Conservation (phyloP, 2,329 filamentous ascomycete genomes). For the Aspergillus japonicus region DNA sequence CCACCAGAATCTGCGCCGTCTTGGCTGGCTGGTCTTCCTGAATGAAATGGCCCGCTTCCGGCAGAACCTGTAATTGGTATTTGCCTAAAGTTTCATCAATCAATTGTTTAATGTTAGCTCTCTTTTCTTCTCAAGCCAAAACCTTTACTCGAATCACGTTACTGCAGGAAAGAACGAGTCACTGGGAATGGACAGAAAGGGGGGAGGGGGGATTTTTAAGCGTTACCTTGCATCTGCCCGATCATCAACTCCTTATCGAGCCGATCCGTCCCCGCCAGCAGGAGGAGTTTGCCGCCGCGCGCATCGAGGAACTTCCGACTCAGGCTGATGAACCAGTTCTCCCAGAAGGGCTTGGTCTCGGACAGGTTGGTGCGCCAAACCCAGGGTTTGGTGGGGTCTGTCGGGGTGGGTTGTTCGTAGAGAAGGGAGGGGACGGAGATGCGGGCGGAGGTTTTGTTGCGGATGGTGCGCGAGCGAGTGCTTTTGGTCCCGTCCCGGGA, state of each 20-base stretch:
- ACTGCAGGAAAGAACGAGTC: not conserved
- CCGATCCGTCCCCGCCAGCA: constrained; percentile 85
- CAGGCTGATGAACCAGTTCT: constrained; percentile 86
- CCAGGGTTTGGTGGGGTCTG: constrained; percentile 57
- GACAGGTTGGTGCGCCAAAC: constrained; percentile 82
- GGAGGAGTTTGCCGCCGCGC: constrained; percentile 76
- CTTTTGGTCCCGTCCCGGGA: constrained; percentile 24
- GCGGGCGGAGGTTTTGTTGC: constrained; percentile 78
- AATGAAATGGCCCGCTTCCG: constrained; percentile 92
- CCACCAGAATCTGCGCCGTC: constrained; percentile 77
- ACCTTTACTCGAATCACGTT: too few species aligned
- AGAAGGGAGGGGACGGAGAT: constrained; percentile 83
- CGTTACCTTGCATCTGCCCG: constrained; percentile 88
- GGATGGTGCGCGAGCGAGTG: constrained; percentile 79
- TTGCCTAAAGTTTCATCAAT: constrained; percentile 55
- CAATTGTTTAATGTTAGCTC: not conserved
- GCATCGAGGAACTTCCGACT: constrained; percentile 83
- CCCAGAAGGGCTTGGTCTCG: constrained; percentile 86
- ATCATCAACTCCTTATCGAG: constrained; percentile 91
- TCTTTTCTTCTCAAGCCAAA: too few species aligned
- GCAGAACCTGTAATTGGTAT: constrained; percentile 92
- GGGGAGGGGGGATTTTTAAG: not conserved
- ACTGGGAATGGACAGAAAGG: not conserved
- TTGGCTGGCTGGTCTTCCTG: constrained; percentile 93
- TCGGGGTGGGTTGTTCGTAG: constrained; percentile 42